Base-by-base conservation (phyloP, 2,329 filamentous ascomycete genomes). In the Keithomyces neogunnii region DNA sequence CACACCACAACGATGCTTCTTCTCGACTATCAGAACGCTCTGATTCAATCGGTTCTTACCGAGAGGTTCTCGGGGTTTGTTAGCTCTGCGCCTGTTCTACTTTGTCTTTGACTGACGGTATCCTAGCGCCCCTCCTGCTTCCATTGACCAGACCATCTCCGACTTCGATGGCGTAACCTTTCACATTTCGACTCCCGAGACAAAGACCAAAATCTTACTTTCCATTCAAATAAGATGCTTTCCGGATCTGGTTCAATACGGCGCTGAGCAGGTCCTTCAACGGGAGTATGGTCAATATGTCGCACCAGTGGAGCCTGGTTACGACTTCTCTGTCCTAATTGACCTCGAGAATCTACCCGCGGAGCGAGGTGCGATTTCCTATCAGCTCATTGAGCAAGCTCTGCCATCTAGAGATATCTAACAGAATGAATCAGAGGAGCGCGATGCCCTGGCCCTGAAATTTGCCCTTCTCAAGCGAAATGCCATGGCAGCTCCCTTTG, bases 121-220 rank as follows among this genome's bases (percentile, higher is more conserved):
- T 57, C 53, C 52, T 64, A 96, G 92, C 72, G 87, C 87, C 68
- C 75, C 89, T 60, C 89, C 90, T 53, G 81, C 83, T 53, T 89
- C 88, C 61, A 96, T 99, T 69, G 95, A 99, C 73, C 93, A 99
- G 76, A 89, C 95, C 57, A 89, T 96, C 56, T 97, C 92, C 67
- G 93, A 99, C 73, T 99, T 99, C 67, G 95, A 99, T 73, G 92
- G 92, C 67, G 93, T 97, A 62, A 95, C 88, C 60, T 99, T 97
- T 73, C 93, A 99, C 72, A 91, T 99, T 65, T 97, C 92, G 38
- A 99, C 93, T 44, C 93, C 92, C 53, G 90, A 96, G 69, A 76
- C 84, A 56, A 97, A 97, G 78, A 85, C 89, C 47, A 89, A 95
- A 73, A 96, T 99, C 59, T 80, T 95, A 48, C 84, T 99, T 53